These are phyloP conservation scores for Saccharum spontaneum DNA, from an alignment of 176 grass and related monocot species.

Conservation along the genomic window DNA sequence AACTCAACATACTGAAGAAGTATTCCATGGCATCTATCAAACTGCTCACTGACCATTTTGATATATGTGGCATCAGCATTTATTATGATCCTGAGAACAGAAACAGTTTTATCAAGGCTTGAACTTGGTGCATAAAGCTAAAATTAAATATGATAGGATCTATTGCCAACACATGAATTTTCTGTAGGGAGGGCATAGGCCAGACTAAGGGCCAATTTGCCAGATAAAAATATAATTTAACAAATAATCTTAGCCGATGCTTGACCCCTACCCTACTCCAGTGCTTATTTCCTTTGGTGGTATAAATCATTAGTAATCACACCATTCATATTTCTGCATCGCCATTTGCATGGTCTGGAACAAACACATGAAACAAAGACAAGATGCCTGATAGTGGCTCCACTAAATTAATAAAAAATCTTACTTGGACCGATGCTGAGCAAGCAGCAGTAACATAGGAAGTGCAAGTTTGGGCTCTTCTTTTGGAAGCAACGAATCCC, in stretches of 20 bases:
- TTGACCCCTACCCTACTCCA: not conserved
- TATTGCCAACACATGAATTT: not conserved
- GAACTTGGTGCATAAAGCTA: constrained; percentile 22
- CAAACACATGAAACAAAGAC: constrained; percentile 3
- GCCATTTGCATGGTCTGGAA: not conserved
- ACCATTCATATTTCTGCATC: not conserved
- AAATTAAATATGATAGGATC: constrained; percentile 33
- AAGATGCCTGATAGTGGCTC: not conserved
- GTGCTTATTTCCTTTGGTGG: not conserved
- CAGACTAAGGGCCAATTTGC: not conserved
- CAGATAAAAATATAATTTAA: not conserved
- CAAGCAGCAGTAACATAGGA: constrained; percentile 94
- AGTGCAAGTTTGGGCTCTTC: constrained; percentile 95
- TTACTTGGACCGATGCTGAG: constrained; percentile 95
- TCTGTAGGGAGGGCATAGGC: not conserved
- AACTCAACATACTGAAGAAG: constrained; percentile 98
- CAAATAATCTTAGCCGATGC: not conserved
- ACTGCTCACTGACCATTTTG: constrained; percentile 99
- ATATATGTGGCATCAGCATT: constrained; percentile 92
- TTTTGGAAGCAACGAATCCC: constrained; percentile 82
- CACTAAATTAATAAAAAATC: constrained; percentile 22
- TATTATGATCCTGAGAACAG: constrained; percentile 78
- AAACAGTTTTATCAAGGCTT: constrained; percentile 22
- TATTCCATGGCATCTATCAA: constrained; percentile 96
- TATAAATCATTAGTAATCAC: not conserved